phyloP scores from a whole-genome alignment of 2,329 filamentous ascomycete genomes.

The Phaeoacremonium minimum region DNA sequence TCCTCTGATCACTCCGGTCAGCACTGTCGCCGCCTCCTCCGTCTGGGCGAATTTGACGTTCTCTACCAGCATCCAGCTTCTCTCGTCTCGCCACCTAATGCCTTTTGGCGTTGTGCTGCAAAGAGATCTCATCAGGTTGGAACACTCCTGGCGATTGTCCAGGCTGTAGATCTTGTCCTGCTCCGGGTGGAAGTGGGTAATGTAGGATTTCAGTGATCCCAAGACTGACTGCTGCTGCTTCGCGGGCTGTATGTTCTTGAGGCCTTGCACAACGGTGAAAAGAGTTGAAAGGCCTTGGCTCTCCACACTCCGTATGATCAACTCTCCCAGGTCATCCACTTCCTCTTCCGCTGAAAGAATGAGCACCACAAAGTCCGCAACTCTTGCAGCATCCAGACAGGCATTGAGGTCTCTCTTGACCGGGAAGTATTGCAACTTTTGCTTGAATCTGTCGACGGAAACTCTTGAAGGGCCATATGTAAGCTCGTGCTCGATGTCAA shows the following conservation, averaged over 20 bases:
- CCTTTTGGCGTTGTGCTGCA: conserved; percentile 93
- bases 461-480: conserved; percentile 59
- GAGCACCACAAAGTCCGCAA: conserved; percentile 88
- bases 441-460: conserved; percentile 86
- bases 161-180: conserved; percentile 88
- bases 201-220: conserved; percentile 83
- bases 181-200: conserved; percentile 89
- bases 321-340: conserved; percentile 79
- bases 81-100: conserved; percentile 89
- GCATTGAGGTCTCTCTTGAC: conserved; percentile 68
- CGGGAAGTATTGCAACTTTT: conserved; percentile 83
- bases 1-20: conserved; percentile 84
- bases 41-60: conserved; percentile 67
- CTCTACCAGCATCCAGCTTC: conserved; percentile 93
- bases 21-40: conserved; percentile 58
- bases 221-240: conserved; percentile 76
- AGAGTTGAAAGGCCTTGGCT: conserved; percentile 92
- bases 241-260: conserved; percentile 72
- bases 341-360: conserved; percentile 78
- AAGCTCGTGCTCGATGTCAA: conserved; percentile 70
- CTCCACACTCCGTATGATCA: conserved; percentile 81
- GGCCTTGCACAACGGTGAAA: conserved; percentile 76
- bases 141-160: conserved; percentile 83
- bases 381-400: conserved; percentile 78
- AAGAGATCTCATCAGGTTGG: conserved; percentile 84